Percentiles rank a stretch among this genome's conserved stretches.
Evolutionary conservation across 1,139 yeast species (phyloP).

Genomic region (Candida glucosophila): DNA sequence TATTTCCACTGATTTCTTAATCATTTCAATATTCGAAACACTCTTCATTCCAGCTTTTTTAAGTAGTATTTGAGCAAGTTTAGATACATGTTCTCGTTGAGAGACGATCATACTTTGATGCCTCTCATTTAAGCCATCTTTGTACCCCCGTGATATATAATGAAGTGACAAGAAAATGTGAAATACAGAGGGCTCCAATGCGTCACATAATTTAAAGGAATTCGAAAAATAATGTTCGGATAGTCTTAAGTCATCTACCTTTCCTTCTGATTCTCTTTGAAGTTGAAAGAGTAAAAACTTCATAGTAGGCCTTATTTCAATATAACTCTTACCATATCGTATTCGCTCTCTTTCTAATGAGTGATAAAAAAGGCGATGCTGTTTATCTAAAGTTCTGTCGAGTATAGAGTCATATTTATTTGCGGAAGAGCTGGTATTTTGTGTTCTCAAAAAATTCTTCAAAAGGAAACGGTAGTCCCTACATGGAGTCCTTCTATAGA

Average conservation of each 20-base stretch:
- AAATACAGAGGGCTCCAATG: conserved; percentile 6
- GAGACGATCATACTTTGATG: conserved; percentile 1
- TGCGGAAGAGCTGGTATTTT: too few species aligned
- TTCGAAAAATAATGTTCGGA: conserved; percentile 3
- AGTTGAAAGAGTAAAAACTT: conserved; percentile 19
- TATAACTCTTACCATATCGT: conserved; percentile 9
- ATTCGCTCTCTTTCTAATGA: conserved; percentile 11
- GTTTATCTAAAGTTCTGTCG: conserved; percentile 13
- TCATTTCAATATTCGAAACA: too few species aligned
- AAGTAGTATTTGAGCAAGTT: neutral
- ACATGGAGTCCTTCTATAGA: too few species aligned
- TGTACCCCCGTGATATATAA: neutral
- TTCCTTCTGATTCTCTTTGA: conserved; percentile 9
- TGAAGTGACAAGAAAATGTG: conserved; percentile 4
- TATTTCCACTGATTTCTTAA: neutral
- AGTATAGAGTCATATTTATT: conserved; percentile 1
- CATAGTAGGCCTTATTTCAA: conserved; percentile 16
- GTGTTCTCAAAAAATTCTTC: too few species aligned
- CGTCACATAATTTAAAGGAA: conserved; percentile 2
- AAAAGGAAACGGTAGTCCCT: too few species aligned
- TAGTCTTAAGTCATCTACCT: conserved; percentile 3
- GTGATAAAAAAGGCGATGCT: conserved; percentile 17
- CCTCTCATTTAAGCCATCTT: neutral
- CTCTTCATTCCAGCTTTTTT: too few species aligned
- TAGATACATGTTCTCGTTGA: too few species aligned